Evolutionary conservation across 2,329 filamentous ascomycete genomes (phyloP).

Genomic region (Monilinia fructicola): DNA sequence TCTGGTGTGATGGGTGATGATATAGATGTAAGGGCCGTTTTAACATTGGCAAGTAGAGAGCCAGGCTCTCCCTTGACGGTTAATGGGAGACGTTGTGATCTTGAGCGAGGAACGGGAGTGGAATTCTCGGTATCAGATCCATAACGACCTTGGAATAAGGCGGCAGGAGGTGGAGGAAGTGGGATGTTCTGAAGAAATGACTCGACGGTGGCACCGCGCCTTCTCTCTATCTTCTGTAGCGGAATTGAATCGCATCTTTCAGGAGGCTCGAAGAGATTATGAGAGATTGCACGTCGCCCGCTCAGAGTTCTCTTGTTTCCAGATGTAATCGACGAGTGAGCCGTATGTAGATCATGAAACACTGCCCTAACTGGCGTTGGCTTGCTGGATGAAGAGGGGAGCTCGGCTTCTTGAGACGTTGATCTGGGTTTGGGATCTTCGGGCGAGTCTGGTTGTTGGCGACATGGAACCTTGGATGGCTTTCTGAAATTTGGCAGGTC

Average conservation of each 20-base stretch:
- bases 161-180: conserved; percentile 26
- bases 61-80: not conserved
- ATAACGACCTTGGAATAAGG: conserved; percentile 15
- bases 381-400: conserved; percentile 20
- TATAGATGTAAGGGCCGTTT: conserved; percentile 15
- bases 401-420: conserved; percentile 15
- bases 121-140: conserved; percentile 9
- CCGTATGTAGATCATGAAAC: conserved; percentile 37
- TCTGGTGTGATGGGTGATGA: conserved; percentile 22
- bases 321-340: conserved; percentile 38
- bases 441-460: not conserved
- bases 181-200: conserved; percentile 26
- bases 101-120: conserved; percentile 15
- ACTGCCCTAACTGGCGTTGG: conserved; percentile 32
- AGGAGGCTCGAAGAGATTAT: conserved; percentile 17
- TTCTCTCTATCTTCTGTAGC: conserved; percentile 26
- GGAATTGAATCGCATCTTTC: conserved; percentile 32
- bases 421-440: conserved; percentile 17
- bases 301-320: conserved; percentile 29
- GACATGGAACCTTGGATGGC: conserved; percentile 13
- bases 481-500: not conserved
- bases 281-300: conserved; percentile 15
- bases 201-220: conserved; percentile 15
- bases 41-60: conserved; percentile 21
- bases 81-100: conserved; percentile 15